phyloP scores from a whole-genome alignment of 2,329 filamentous ascomycete species.

The Bertia moriformis region DNA sequence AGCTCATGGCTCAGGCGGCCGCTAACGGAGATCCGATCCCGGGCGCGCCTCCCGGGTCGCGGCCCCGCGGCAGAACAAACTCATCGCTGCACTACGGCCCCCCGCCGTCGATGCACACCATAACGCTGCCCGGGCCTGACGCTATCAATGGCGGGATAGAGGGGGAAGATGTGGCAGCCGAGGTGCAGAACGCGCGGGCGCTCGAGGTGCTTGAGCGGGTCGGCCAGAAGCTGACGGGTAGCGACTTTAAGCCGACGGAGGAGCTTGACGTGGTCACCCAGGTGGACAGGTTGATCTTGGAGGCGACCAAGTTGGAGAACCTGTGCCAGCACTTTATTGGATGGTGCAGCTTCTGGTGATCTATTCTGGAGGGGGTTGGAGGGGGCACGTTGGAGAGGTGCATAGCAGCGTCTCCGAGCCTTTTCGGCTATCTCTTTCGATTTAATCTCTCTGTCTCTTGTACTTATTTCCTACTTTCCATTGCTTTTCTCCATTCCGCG shows the following conservation, averaged over 20 bases:
- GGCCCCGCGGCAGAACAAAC: neutral
- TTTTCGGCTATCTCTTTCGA: too few relatives aligned
- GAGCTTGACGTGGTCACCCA: conserved; percentile 76
- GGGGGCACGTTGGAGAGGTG: neutral
- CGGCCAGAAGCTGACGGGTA: conserved; percentile 85
- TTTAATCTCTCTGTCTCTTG: too few relatives aligned
- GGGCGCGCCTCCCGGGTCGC: neutral
- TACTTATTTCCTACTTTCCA: too few relatives aligned
- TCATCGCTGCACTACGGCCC: neutral
- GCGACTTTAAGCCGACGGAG: conserved; percentile 75
- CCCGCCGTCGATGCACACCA: neutral
- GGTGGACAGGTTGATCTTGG: conserved; percentile 85
- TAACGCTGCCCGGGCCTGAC: neutral
- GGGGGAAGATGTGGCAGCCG: conserved; percentile 39
- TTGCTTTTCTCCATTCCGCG: too few relatives aligned
- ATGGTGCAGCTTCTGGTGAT: conserved; percentile 96
- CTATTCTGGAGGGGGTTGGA: too few relatives aligned
- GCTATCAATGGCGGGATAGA: too few relatives aligned
- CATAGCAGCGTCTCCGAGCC: too few relatives aligned
- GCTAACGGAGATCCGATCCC: neutral
- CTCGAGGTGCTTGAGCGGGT: conserved; percentile 83
- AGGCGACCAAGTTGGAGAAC: conserved; percentile 94
- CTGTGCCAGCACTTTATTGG: conserved; percentile 97
- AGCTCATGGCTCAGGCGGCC: neutral
- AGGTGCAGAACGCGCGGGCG: conserved; percentile 85